Conservation (phyloP, 23 red algal genomes). For the Cyanidiococcus yangmingshanensis region DNA sequence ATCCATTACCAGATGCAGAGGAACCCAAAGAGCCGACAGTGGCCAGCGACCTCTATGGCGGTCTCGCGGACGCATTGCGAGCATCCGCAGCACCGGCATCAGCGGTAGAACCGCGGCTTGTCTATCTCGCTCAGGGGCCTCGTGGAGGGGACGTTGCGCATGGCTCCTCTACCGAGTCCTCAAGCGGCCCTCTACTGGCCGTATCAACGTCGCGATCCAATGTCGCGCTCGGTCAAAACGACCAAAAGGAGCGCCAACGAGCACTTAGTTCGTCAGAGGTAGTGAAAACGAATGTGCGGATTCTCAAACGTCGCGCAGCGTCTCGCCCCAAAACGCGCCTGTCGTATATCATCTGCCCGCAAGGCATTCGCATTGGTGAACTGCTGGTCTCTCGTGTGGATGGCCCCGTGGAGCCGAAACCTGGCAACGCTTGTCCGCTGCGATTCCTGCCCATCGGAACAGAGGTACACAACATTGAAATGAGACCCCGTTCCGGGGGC, state of each 20-base stretch:
- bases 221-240: not conserved
- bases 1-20: slow-evolving; percentile 20
- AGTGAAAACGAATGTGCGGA: not conserved
- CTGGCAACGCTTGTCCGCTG: slow-evolving; percentile 86
- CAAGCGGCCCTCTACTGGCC: not conserved
- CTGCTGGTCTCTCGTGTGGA: slow-evolving; percentile 45
- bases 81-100: not conserved
- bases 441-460: slow-evolving; percentile 76
- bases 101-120: not conserved
- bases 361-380: slow-evolving; percentile 60
- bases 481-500: slow-evolving; percentile 52
- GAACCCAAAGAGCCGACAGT: not conserved
- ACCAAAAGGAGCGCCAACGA: not conserved
- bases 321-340: slow-evolving; percentile 34
- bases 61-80: not conserved
- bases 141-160: not conserved
- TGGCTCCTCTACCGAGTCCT: not conserved
- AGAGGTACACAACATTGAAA: slow-evolving; percentile 87
- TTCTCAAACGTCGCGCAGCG: slow-evolving; percentile 34
- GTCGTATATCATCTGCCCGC: slow-evolving; percentile 88
- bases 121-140: not conserved
- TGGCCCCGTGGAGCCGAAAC: slow-evolving; percentile 46
- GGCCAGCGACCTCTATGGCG: not conserved
- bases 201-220: not conserved
- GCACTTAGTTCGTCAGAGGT: not conserved